phyloP scores from a whole-genome alignment of 2,329 filamentous ascomycete species.

The Fusarium equiseti region DNA sequence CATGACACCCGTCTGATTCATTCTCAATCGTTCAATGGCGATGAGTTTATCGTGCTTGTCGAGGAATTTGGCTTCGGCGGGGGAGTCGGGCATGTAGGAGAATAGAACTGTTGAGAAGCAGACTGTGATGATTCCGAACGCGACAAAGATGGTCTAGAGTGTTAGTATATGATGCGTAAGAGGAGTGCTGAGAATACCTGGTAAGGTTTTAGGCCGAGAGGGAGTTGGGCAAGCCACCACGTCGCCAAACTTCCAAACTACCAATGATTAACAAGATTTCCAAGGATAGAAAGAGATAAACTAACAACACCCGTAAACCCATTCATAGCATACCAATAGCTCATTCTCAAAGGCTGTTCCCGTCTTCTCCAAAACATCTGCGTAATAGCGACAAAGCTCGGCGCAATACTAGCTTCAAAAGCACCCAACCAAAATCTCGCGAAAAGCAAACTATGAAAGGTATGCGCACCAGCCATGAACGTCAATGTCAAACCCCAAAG shows the following conservation, averaged over 20 bases:
- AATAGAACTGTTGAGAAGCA: constrained; percentile 62
- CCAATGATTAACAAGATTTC: neutral
- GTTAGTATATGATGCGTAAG: neutral
- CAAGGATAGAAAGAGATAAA: too few species aligned
- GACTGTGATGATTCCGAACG: constrained; percentile 57
- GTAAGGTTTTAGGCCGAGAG: constrained; percentile 30
- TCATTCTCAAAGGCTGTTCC: constrained; percentile 49
- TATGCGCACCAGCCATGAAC: constrained; percentile 64
- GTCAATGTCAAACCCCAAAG: constrained; percentile 66
- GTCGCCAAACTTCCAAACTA: constrained; percentile 38
- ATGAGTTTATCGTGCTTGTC: constrained; percentile 67
- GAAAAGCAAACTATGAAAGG: constrained; percentile 60
- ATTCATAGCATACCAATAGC: constrained; percentile 40
- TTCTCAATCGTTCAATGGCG: constrained; percentile 67
- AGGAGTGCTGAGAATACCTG: neutral
- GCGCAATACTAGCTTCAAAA: constrained; percentile 60
- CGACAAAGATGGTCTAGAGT: constrained; percentile 48
- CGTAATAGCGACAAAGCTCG: constrained; percentile 49
- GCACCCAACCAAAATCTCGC: constrained; percentile 60
- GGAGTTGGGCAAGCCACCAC: constrained; percentile 36
- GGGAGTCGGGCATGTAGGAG: constrained; percentile 73
- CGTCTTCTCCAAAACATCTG: constrained; percentile 54
- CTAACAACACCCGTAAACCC: constrained; percentile 33
- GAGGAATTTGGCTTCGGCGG: constrained; percentile 69
- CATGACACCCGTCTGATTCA: constrained; percentile 61